Evolutionary conservation across 78 protist species (phyloP), one percentile per base, ranked within the genome.

Genomic region (Polysphondylium violaceum): DNA sequence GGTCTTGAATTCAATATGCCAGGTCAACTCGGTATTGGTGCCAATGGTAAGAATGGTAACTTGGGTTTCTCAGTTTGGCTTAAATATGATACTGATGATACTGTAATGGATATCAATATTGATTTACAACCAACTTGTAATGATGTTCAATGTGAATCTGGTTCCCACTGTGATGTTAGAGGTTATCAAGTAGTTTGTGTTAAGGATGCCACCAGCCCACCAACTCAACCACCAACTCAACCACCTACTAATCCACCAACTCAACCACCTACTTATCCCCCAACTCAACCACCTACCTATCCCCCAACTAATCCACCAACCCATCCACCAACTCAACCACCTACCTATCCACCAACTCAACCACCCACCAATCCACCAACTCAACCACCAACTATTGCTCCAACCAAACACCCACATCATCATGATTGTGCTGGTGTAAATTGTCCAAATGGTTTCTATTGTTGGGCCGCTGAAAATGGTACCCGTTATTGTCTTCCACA

Each of bases 31-130:
- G 88, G 88, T 33, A 0, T 6, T 21, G 88, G 88, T 65, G 88
- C 88, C 31, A 78, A 78, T 65, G 88, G 88, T 29, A 78, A 78
- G 60, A 78, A 78, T 47, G 55, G 51, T 41, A 16, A 78, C 11
- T 23, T 38, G 27, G 88, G 88, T 47, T 7, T 65, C 38, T 78
- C 88, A 16, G 76, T 65, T n/a, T 78, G 88, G 88, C 51, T 78
- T n/a, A n/a, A n/a, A n/a, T n/a, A n/a, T n/a, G n/a, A n/a, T n/a
- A n/a, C n/a, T n/a, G n/a, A n/a, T n/a, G n/a, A n/a, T n/a, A n/a
- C n/a, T n/a, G 53, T 47, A 14, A 47, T 47, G 53, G 53, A 47
- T 47, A 47, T 47, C 53, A 47, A 47, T 47, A 47, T 47, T 11
- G 53, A 47, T 47, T 11, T 47, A 14, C 23, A 47, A 14, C 23